A percentile compares a stretch with the other conserved stretches of the same genome.
phyloP scores from a whole-genome alignment of 2,329 filamentous ascomycete species.

The Aspergillus sp. region DNA sequence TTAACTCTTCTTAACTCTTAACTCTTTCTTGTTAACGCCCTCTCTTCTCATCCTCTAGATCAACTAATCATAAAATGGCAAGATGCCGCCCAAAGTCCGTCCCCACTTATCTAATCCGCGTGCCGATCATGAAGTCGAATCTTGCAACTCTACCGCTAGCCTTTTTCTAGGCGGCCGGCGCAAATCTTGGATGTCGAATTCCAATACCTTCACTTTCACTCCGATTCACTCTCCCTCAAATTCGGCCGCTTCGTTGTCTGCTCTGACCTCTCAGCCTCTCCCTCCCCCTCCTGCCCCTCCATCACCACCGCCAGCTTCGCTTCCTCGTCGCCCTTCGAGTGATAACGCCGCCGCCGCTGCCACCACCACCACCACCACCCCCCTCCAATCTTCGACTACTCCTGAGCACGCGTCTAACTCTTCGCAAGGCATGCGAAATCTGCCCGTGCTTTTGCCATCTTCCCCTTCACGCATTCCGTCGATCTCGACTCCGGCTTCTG shows the following conservation, averaged over 20 bases:
- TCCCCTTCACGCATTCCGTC: not conserved
- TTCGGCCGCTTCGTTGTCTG: not conserved
- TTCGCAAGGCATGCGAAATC: constrained; percentile 10
- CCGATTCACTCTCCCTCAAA: not conserved
- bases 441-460: constrained; percentile 2
- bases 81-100: constrained; percentile 2
- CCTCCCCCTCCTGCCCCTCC: not conserved
- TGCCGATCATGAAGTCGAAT: constrained; percentile 15
- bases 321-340: too few relatives aligned
- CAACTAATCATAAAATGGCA: constrained; percentile 6
- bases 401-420: not conserved
- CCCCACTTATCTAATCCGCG: constrained; percentile 7
- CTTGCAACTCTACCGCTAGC: constrained; percentile 34
- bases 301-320: not conserved
- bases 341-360: too few relatives aligned
- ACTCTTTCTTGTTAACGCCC: constrained; percentile 30
- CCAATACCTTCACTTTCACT: not conserved
- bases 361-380: too few relatives aligned
- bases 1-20: not conserved
- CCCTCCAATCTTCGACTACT: not conserved
- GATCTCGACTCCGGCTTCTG: not conserved
- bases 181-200: constrained; percentile 34
- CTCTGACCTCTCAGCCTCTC: not conserved
- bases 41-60: constrained; percentile 1
- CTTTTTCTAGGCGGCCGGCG: constrained; percentile 33